A percentile compares a stretch with the other conserved stretches of the same genome.
phyloP scores from a whole-genome alignment of 2,329 filamentous ascomycete species.

The Hymenotorrendiella dingleyae region DNA sequence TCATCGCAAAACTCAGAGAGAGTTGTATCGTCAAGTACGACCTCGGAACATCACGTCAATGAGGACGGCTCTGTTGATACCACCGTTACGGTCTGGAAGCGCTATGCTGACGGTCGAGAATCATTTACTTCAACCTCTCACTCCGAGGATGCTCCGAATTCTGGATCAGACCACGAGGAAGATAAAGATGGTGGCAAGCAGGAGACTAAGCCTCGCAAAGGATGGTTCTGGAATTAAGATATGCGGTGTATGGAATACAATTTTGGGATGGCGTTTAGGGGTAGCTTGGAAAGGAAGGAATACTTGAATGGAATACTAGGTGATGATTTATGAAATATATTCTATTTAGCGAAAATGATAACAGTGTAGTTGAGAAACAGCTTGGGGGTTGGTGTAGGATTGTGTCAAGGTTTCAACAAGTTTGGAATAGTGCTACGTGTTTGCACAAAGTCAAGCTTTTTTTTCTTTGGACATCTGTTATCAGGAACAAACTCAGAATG shows the following conservation, averaged over 20 bases:
- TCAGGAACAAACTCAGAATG: too few species aligned
- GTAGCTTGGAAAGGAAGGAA: too few species aligned
- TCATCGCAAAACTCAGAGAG: slow-evolving; percentile 8
- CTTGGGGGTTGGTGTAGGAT: too few species aligned
- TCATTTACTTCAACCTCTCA: slow-evolving; percentile 21
- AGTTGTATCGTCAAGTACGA: slow-evolving; percentile 23
- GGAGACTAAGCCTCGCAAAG: slow-evolving; percentile 9
- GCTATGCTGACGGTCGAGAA: slow-evolving; percentile 23
- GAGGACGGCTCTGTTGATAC: slow-evolving; percentile 26
- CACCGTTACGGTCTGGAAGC: slow-evolving; percentile 22
- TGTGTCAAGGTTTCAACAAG: too few species aligned
- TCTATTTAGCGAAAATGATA: too few species aligned
- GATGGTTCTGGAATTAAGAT: slow-evolving; percentile 27
- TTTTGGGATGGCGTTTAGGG: too few species aligned
- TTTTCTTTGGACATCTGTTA: too few species aligned
- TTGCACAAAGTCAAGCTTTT: too few species aligned
- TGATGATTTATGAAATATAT: too few species aligned
- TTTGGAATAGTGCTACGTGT: too few species aligned
- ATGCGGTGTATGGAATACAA: background rate
- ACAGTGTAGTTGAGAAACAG: too few species aligned
- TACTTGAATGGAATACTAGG: too few species aligned
- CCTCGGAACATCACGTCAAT: slow-evolving; percentile 16
- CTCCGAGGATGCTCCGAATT: slow-evolving; percentile 9
- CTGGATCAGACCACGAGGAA: background rate
- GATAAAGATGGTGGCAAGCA: slow-evolving; percentile 2